Conservation (phyloP, 495 filamentous ascomycete genomes). For the Penicillium parvum region DNA sequence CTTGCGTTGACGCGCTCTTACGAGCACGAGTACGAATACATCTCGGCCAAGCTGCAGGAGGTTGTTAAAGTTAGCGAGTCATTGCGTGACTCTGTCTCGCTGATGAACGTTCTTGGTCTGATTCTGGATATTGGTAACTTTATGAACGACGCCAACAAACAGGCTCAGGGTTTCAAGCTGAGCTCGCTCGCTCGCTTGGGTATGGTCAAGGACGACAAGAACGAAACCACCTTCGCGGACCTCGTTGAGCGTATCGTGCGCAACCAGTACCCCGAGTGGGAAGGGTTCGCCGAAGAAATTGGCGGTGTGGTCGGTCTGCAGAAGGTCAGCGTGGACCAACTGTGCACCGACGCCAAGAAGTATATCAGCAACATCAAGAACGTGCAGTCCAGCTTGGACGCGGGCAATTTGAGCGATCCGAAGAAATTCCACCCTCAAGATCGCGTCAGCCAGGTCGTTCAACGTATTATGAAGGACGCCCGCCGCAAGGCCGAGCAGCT, state of each 20-base stretch:
- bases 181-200: constrained; percentile 89
- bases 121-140: constrained; percentile 98
- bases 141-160: constrained; percentile 99
- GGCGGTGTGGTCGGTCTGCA: constrained; percentile 74
- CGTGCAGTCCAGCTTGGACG: constrained; percentile 85
- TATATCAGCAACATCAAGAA: constrained; percentile 96
- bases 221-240: constrained; percentile 92
- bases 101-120: constrained; percentile 93
- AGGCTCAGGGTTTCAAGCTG: constrained; percentile 95
- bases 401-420: constrained; percentile 89
- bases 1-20: constrained; percentile 78
- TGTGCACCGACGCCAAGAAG: constrained; percentile 81
- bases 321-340: constrained; percentile 92
- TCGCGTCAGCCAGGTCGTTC: constrained; percentile 85
- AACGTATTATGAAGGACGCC: constrained; percentile 94
- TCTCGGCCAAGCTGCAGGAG: constrained; percentile 73
- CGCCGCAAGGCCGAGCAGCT: constrained; percentile 94
- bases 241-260: constrained; percentile 96
- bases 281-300: constrained; percentile 82
- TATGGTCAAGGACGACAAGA: constrained; percentile 99
- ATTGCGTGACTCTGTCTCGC: constrained; percentile 78
- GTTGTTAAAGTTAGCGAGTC: constrained; percentile 85
- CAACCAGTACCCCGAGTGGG: constrained; percentile 94
- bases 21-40: constrained; percentile 87
- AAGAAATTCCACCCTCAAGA: constrained; percentile 99